Conservation (phyloP, 116 monocot genomes). For the Dioscorea cayenensis region DNA sequence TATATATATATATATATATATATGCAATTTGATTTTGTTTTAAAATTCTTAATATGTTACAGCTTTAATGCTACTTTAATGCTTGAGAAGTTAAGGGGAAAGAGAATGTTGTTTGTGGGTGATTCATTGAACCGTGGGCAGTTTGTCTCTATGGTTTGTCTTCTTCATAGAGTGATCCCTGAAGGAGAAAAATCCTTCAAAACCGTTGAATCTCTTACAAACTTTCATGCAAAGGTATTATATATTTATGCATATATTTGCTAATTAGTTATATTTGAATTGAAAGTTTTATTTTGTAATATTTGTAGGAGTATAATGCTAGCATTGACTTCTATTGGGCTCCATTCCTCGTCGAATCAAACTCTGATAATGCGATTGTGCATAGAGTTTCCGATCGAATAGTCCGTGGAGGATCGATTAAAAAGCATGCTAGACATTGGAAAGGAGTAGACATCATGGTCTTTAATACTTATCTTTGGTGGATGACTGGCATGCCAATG, state of each 20-base stretch:
- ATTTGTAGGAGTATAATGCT: constrained; percentile 53
- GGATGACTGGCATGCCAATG: constrained; percentile 43
- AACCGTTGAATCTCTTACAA: constrained; percentile 32
- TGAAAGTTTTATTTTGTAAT: too few relatives aligned
- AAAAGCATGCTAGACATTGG: constrained; percentile 60
- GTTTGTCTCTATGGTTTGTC: constrained; percentile 42
- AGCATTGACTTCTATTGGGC: constrained; percentile 73
- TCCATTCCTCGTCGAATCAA: constrained; percentile 62
- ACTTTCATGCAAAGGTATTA: constrained; percentile 44
- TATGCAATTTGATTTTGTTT: too few relatives aligned
- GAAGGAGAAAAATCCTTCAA: constrained; percentile 37
- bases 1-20: too few relatives aligned
- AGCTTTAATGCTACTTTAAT: constrained; percentile 41
- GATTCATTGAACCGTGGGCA: constrained; percentile 42
- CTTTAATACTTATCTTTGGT: constrained; percentile 71
- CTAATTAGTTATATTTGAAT: too few relatives aligned
- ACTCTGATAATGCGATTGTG: constrained; percentile 49
- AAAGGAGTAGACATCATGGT: constrained; percentile 50
- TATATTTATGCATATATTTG: not conserved
- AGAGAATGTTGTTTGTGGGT: constrained; percentile 31
- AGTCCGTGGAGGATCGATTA: constrained; percentile 36
- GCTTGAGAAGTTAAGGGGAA: constrained; percentile 37
- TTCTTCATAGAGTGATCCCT: constrained; percentile 31
- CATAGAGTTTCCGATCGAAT: constrained; percentile 44
- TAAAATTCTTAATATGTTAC: not conserved